Conservation (phyloP, 805 yeast genomes). For the Hanseniaspora vineae region DNA sequence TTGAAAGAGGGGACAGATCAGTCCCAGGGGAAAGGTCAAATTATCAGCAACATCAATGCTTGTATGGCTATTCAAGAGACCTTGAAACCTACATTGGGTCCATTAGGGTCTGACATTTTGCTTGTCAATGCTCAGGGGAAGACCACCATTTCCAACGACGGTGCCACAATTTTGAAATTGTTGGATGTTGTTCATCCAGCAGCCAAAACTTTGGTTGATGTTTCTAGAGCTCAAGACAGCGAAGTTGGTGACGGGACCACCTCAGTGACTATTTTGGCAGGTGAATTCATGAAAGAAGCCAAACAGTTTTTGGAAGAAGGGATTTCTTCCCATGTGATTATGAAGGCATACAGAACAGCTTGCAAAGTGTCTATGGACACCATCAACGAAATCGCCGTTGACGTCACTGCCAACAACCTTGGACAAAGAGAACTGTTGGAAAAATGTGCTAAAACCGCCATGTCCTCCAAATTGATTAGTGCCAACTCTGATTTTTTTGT, state of each 20-base stretch:
- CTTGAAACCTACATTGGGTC: slow-evolving; percentile 88
- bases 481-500: slow-evolving; percentile 83
- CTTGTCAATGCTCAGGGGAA: slow-evolving; percentile 73
- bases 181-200: slow-evolving; percentile 98
- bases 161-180: slow-evolving; percentile 87
- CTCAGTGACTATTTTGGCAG: slow-evolving; percentile 86
- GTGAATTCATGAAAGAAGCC: slow-evolving; percentile 86
- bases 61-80: slow-evolving; percentile 96
- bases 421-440: slow-evolving; percentile 57
- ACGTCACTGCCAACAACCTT: slow-evolving; percentile 40
- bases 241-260: slow-evolving; percentile 99
- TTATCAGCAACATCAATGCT: slow-evolving; percentile 89
- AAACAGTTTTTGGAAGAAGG: slow-evolving; percentile 92
- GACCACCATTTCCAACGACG: slow-evolving; percentile 95
- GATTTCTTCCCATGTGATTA: slow-evolving; percentile 77
- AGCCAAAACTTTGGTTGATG: slow-evolving; percentile 88
- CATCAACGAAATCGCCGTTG: slow-evolving; percentile 64
- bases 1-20: slow-evolving; percentile 96
- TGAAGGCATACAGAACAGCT: slow-evolving; percentile 80
- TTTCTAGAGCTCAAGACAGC: slow-evolving; percentile 92
- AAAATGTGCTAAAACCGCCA: slow-evolving; percentile 92
- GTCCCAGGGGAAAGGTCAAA: slow-evolving; percentile 94
- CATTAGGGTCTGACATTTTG: slow-evolving; percentile 90
- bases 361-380: slow-evolving; percentile 60
- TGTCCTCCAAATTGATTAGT: slow-evolving; percentile 88